Evolutionary conservation across 495 filamentous ascomycete genomes (phyloP).

Genomic region (Penicillium fimorum): DNA sequence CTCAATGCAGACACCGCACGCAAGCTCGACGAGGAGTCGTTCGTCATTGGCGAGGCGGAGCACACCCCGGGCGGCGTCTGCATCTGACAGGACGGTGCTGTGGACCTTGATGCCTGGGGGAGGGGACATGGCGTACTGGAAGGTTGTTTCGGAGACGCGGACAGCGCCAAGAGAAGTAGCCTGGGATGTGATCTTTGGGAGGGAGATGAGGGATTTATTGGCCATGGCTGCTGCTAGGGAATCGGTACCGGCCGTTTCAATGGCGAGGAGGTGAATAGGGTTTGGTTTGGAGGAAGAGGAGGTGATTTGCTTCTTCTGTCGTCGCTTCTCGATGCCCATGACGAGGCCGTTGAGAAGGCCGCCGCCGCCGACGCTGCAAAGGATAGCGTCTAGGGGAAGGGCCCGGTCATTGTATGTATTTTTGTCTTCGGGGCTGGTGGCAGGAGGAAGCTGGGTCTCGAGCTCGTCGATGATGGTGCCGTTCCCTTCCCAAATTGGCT

Average conservation of each 20-base stretch:
- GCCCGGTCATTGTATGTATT: conserved; percentile 34
- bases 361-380: conserved; percentile 87
- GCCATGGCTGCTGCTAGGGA: conserved; percentile 61
- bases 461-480: conserved; percentile 75
- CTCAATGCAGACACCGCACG: conserved; percentile 77
- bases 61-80: conserved; percentile 74
- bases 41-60: conserved; percentile 80
- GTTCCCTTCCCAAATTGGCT: conserved; percentile 79
- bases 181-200: conserved; percentile 75
- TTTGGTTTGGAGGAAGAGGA: conserved; percentile 11
- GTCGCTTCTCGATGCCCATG: conserved; percentile 61
- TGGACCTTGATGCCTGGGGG: conserved; percentile 51
- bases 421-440: conserved; percentile 34
- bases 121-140: conserved; percentile 55
- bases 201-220: conserved; percentile 59
- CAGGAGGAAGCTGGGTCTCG: conserved; percentile 51
- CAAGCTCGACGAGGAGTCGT: conserved; percentile 73
- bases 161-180: conserved; percentile 77
- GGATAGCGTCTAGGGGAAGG: conserved; percentile 59
- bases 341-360: conserved; percentile 80
- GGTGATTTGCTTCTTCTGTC: conserved; percentile 20
- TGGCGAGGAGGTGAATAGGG: conserved; percentile 62
- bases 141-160: conserved; percentile 69
- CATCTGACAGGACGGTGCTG: conserved; percentile 71
- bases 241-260: conserved; percentile 83